Percentiles rank a stretch among this genome's conserved stretches.
Conservation (phyloP, 139 green algal genomes). For the Deuterostichococcus epilithicus region DNA sequence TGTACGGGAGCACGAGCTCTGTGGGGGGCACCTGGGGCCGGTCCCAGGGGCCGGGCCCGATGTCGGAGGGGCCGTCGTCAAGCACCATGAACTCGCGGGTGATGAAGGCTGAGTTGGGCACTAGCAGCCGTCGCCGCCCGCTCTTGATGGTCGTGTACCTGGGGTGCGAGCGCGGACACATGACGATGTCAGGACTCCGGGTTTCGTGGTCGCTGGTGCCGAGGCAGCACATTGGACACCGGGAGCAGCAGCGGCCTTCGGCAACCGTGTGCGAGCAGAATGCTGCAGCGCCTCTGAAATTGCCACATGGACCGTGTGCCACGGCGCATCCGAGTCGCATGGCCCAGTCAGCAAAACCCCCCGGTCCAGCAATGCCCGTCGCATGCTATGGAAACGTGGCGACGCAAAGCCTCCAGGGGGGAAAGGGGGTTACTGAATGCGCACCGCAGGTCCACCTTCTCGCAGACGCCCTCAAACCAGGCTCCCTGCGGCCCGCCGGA, state of each 20-base stretch:
- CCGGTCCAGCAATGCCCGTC: no score
- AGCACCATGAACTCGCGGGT: slow-evolving; percentile 64
- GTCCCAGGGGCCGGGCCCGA: not conserved
- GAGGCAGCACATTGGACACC: not conserved
- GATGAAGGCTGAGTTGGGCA: slow-evolving; percentile 66
- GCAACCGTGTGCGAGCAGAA: no score
- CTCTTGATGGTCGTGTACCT: slow-evolving; percentile 57
- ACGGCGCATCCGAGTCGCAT: no score
- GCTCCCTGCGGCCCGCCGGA: slow-evolving; percentile 5
- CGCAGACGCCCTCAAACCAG: slow-evolving; percentile 69
- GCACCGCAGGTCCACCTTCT: slow-evolving; percentile 65
- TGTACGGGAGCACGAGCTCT: no score
- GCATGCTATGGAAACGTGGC: no score
- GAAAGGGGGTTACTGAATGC: not conserved
- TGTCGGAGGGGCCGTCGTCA: slow-evolving; percentile 20
- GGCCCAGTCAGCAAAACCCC: no score
- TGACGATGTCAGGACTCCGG: no score
- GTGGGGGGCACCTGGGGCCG: not conserved
- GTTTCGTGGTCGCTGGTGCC: no score
- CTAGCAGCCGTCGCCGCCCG: slow-evolving; percentile 46
- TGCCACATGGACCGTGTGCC: no score
- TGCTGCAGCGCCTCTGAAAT: no score
- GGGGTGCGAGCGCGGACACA: not conserved
- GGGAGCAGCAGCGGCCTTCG: not conserved
- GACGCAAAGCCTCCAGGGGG: no score